A percentile compares a stretch with the other conserved stretches of the same genome.
Conservation (phyloP, 129 eudicot species). For the Rutidosis leptorrhynchoides region DNA sequence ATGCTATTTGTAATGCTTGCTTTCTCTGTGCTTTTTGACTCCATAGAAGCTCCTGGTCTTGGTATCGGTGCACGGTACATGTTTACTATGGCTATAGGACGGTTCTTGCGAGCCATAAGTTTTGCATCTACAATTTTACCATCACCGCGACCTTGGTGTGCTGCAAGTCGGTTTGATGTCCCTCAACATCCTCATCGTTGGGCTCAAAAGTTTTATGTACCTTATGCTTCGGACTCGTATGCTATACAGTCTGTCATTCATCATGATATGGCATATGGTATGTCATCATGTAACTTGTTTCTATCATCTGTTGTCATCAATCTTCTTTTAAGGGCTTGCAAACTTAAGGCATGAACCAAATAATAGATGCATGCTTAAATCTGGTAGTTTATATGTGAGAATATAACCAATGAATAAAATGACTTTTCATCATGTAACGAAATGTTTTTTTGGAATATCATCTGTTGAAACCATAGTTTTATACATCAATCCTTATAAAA, state of each 20-base stretch:
- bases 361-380: background rate
- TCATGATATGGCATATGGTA: slow-evolving; percentile 79
- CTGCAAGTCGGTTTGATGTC: slow-evolving; percentile 72
- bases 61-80: slow-evolving; percentile 95
- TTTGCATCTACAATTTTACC: slow-evolving; percentile 93
- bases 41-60: slow-evolving; percentile 96
- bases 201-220: slow-evolving; percentile 92
- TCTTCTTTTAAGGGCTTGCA: slow-evolving; percentile 10
- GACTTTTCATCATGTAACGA: background rate
- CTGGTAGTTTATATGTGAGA: background rate
- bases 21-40: slow-evolving; percentile 85
- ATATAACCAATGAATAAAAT: background rate
- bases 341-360: background rate
- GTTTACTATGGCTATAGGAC: slow-evolving; percentile 96
- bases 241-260: slow-evolving; percentile 57
- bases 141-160: slow-evolving; percentile 98
- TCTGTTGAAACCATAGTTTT: background rate
- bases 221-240: slow-evolving; percentile 70
- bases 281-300: slow-evolving; percentile 17
- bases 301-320: background rate
- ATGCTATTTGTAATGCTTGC: slow-evolving; percentile 95
- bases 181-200: slow-evolving; percentile 81
- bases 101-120: slow-evolving; percentile 73
- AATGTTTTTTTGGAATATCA: background rate
- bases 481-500: background rate